Evolutionary conservation across 495 filamentous ascomycete genomes (phyloP), one percentile per base, ranked within the genome.

Genomic region (Xanthoparmelia taractica): DNA sequence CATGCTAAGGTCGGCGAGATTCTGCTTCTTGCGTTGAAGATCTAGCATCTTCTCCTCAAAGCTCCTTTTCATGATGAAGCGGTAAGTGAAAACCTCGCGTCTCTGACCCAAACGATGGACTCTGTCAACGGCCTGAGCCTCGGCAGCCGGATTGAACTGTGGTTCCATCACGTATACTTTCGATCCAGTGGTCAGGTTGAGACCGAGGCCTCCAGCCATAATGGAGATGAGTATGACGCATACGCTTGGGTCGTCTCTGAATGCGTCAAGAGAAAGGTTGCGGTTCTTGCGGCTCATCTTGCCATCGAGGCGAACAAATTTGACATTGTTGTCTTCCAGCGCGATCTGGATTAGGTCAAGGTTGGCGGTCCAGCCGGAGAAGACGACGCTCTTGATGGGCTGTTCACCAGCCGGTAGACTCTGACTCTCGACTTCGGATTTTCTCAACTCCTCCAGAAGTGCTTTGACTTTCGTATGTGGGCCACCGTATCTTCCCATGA

Each of bases 81-180:
- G 84, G 18, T 86, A 83, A 2, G 89, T 96, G 13, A 80, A 81
- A 6, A 98, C 94, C 33, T 85, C 81, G 11, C 93, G 81, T 68
- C 81, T 93, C 77, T 98, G 94, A 1, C 94, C 94, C 25, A 98
- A 80, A 23, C 94, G 87, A 71, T 98, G 94, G 31, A 98, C 88
- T 50, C 94, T 89, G 69, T 98, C 94, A 11, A 98, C 80, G 6
- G 94, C 94, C 72, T 98, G 94, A 8, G 91, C 90, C 67, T 97
- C 92, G 0, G 91, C 89, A 8, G 91, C 92, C 2, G 94, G 94
- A 72, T 98, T 98, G 72, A 91, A 98, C 67, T 97, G 91, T 3
- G 94, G 94, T 73, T 98, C 94, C 94, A 98, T 97, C 54, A 97
- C 87, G 69, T 91, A 98, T 17, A 93, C 94, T 43, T 84, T 85